Percentiles rank a stretch among this genome's conserved stretches.
These are phyloP conservation scores for Candida pseudofarinosa DNA, from an alignment of 805 yeast species.

Conservation along the genomic window DNA sequence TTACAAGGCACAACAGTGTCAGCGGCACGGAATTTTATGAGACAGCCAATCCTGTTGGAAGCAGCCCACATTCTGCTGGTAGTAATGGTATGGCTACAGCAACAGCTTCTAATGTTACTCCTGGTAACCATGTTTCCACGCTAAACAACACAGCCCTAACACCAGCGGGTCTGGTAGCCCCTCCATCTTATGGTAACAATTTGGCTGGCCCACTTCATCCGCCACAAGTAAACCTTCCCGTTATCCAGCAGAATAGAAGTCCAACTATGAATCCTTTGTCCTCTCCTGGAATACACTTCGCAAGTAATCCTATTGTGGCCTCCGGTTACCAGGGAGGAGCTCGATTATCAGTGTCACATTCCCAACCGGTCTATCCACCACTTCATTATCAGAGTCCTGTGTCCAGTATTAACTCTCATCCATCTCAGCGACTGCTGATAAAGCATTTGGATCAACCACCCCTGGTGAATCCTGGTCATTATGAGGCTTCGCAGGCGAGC, in stretches of 20 bases:
- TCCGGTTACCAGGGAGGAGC: not conserved
- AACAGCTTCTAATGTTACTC: not conserved
- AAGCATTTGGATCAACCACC: not conserved
- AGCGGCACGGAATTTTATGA: not conserved
- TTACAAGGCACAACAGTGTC: conserved; percentile 1
- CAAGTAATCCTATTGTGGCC: not conserved
- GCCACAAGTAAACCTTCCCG: not conserved
- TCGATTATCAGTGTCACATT: not conserved
- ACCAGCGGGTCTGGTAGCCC: not conserved
- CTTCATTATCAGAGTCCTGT: not conserved
- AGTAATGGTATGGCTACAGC: not conserved
- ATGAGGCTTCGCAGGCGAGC: not conserved
- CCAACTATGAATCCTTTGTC: not conserved
- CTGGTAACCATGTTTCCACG: not conserved
- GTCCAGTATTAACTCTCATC: not conserved
- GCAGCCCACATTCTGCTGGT: not conserved
- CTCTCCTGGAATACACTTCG: not conserved
- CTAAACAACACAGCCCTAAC: not conserved
- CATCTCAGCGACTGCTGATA: not conserved
- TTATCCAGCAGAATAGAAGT: not conserved
- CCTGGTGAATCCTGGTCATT: not conserved
- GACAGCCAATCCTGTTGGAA: not conserved
- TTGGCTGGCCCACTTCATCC: not conserved
- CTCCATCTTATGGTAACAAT: not conserved
- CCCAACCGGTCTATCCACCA: not conserved